phyloP scores from a whole-genome alignment of 2,329 filamentous ascomycete genomes.

The Fusarium newnesense region DNA sequence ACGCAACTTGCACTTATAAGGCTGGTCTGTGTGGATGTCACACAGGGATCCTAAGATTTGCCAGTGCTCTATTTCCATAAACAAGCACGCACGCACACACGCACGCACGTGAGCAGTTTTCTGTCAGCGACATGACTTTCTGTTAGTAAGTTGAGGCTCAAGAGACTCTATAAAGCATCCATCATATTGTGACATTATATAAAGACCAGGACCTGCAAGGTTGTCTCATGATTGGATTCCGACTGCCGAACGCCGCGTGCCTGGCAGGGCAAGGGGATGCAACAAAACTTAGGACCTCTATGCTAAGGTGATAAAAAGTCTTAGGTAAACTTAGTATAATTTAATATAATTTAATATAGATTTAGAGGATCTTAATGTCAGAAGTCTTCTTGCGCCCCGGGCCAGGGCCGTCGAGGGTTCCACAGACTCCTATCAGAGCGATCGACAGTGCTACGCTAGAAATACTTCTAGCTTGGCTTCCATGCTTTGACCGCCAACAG shows the following conservation, averaged over 20 bases:
- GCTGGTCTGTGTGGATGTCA: not conserved
- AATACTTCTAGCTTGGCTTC: constrained; percentile 15
- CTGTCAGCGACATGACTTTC: not conserved
- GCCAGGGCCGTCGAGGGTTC: not conserved
- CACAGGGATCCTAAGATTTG: not conserved
- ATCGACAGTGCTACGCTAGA: constrained; percentile 20
- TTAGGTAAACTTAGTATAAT: no score
- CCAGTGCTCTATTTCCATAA: not conserved
- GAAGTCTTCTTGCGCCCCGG: no score
- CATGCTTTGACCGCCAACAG: constrained; percentile 25
- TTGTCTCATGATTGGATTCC: constrained; percentile 15
- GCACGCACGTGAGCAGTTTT: not conserved
- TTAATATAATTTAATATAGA: no score
- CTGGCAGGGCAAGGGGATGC: not conserved
- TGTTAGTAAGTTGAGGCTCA: not conserved
- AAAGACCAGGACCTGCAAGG: not conserved
- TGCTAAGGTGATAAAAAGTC: no score
- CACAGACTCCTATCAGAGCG: constrained; percentile 24
- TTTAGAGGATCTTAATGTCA: no score
- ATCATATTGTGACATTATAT: not conserved
- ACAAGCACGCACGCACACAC: not conserved
- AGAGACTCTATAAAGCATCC: not conserved
- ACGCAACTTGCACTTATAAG: constrained; percentile 3
- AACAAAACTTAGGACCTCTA: no score
- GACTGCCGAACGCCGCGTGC: constrained; percentile 31